Conservation (phyloP, 164 flowering plant genomes). For the Chimonanthus praecox region DNA sequence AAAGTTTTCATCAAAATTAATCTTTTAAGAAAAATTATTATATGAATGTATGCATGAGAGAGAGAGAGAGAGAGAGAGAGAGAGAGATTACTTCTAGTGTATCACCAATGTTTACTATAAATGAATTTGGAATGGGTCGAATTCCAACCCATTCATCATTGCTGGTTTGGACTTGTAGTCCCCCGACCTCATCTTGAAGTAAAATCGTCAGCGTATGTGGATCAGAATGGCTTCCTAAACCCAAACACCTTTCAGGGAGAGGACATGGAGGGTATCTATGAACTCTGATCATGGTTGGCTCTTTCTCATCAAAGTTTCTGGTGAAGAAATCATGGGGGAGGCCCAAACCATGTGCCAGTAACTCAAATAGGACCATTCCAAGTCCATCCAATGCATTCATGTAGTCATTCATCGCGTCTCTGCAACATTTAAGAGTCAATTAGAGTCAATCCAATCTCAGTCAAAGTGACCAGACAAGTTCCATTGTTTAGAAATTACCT, state of each 20-base stretch:
- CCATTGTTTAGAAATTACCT: conserved; percentile 16
- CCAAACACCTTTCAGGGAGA: conserved; percentile 31
- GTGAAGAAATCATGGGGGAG: conserved; percentile 25
- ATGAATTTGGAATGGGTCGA: conserved; percentile 27
- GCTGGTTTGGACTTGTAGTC: conserved; percentile 24
- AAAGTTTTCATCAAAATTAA: too few relatives aligned
- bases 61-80: conserved; percentile 5
- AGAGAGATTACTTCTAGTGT: conserved; percentile 18
- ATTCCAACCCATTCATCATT: conserved; percentile 27
- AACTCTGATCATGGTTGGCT: conserved; percentile 25
- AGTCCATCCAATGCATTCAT: conserved; percentile 23
- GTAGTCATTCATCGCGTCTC: conserved; percentile 26
- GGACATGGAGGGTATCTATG: conserved; percentile 35
- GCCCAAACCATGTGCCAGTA: conserved; percentile 32
- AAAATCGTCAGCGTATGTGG: conserved; percentile 32
- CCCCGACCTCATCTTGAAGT: conserved; percentile 31
- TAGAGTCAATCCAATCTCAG: background rate
- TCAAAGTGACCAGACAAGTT: background rate
- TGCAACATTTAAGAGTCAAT: conserved; percentile 3
- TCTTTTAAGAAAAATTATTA: too few relatives aligned
- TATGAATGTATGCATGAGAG: background rate
- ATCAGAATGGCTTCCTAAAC: conserved; percentile 34
- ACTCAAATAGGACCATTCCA: conserved; percentile 26
- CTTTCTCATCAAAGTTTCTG: conserved; percentile 28
- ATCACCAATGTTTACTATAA: conserved; percentile 30